phyloP scores from a whole-genome alignment of 345 rosid species.

The Arabidopsis thaliana region TAIR10.1 NC_003070.9:29192001-29192500 shows the following conservation, averaged over 20 bases:
- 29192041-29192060: slow-evolving; percentile 28
- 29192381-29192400: slow-evolving; percentile 55
- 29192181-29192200: slow-evolving; percentile 64
- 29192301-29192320: slow-evolving; percentile 58
- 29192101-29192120: slow-evolving; percentile 23
- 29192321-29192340: slow-evolving; percentile 20
- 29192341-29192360: slow-evolving; percentile 28
- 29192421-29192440: slow-evolving; percentile 53
- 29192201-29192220: slow-evolving; percentile 72
- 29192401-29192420: slow-evolving; percentile 60
- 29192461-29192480: slow-evolving; percentile 67
- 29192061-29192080: slow-evolving; percentile 30
- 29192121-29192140: slow-evolving; percentile 32
- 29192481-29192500: slow-evolving; percentile 85
- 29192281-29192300: slow-evolving; percentile 67
- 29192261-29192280: slow-evolving; percentile 86
- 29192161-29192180: slow-evolving; percentile 16
- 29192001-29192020: slow-evolving; percentile 23
- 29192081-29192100: slow-evolving; percentile 8
- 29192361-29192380: slow-evolving; percentile 43
- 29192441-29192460: slow-evolving; percentile 52
- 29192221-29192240: slow-evolving; percentile 76
- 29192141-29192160: slow-evolving; percentile 30
- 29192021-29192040: slow-evolving; percentile 44
- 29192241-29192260: slow-evolving; percentile 82